Base-by-base conservation (phyloP, 176 grass and related monocot species). In the Eremochloa ophiuroides region DNA sequence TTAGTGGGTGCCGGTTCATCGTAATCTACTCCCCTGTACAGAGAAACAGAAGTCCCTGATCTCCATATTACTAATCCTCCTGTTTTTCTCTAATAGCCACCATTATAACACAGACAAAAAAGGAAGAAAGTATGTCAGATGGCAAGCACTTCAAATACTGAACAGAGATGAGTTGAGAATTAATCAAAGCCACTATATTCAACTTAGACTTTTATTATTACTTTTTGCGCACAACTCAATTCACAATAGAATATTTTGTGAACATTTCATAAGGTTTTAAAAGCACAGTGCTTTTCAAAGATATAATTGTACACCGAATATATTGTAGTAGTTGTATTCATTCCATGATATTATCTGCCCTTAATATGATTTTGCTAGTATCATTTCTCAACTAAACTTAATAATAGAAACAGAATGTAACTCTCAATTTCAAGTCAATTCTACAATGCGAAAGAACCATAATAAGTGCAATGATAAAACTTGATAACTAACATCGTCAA, bases 51-150 rank as follows among this genome's bases (percentile, higher is more conserved):
- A 76, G 90, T 95, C 48, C 95, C 92, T 80, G 95, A 95, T 43
- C 92, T 88, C 95, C 95, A 98, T 87, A 98, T 95, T 62, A 98
- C 88, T 82, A 98, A 83, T 0, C 95, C 95, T 41, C 95, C 95
- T 84, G 90, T 95, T 94, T 93, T 98, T 89, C 92, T 98, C 95
- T 98, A 85, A 83, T 71, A 39, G 69, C 55, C 58, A 71, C 53
- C 68, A 71, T 22, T 20, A 67, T 15, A 79, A 16, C 7, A 46
- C 17, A 63, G 7, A 48, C 27, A 58, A 66, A 75, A 48, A 91
- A 34, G 33, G 41, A 22, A 41, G 18, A 89, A 61, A 38, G 27
- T 13, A 73, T 77, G 81, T 91, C 78, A 91, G 67, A 73, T 47
- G 10, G 59, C 31, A 17, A 75, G 27, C 63, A 59, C 25, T 51